Percentiles rank a stretch among this genome's conserved stretches.
phyloP scores from a whole-genome alignment of 352 stramenopile genomes.

The Phytophthora sojae region DNA sequence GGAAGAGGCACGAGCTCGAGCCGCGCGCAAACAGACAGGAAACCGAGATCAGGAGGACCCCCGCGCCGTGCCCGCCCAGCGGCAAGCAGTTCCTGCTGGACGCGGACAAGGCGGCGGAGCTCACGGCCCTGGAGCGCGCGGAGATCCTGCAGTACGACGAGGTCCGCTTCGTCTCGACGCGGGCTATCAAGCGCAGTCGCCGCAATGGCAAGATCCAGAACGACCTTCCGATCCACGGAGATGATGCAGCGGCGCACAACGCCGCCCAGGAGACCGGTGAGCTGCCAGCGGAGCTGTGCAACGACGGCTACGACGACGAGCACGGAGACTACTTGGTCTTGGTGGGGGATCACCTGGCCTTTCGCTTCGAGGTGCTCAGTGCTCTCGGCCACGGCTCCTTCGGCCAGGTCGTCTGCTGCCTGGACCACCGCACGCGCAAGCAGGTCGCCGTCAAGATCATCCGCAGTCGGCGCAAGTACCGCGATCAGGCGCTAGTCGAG shows the following conservation, averaged over 20 bases:
- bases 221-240: conserved; percentile 26
- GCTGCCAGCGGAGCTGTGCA: conserved; percentile 58
- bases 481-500: conserved; percentile 95
- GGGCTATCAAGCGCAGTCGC: conserved; percentile 43
- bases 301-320: conserved; percentile 97
- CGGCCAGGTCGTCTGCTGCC: conserved; percentile 97
- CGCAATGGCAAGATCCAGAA: conserved; percentile 43
- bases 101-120: conserved; percentile 33
- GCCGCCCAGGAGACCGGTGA: conserved; percentile 17
- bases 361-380: conserved; percentile 95
- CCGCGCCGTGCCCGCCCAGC: conserved; percentile 20
- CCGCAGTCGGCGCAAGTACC: conserved; percentile 96
- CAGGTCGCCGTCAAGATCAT: conserved; percentile 99
- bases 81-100: conserved; percentile 41
- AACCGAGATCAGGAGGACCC: conserved; percentile 15
- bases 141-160: conserved; percentile 63
- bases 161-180: conserved; percentile 58
- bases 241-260: conserved; percentile 11
- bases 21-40: conserved; percentile 8
- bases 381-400: conserved; percentile 98
- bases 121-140: conserved; percentile 55
- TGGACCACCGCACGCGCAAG: conserved; percentile 82
- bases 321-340: conserved; percentile 97
- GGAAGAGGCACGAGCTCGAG: conserved; percentile 25
- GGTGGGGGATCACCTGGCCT: conserved; percentile 93